Base-by-base conservation (phyloP, 257 asterid genomes). In the Lycium barbarum region DNA sequence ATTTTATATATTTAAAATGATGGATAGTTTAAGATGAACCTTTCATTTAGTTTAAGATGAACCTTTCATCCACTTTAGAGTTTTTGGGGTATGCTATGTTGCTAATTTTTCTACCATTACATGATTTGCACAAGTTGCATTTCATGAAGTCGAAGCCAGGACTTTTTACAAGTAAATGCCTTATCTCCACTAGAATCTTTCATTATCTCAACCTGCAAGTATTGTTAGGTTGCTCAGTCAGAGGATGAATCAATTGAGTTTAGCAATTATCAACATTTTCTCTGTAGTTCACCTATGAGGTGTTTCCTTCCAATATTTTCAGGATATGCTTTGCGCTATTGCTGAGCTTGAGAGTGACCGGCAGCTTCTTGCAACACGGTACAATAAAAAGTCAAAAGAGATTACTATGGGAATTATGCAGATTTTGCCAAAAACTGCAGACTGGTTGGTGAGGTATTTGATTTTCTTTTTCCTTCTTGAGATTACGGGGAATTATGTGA, bases 271-370 rank as follows among this genome's bases (percentile, higher is more conserved):
- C 58, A 82, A 22, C 79, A 82, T 58, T 35, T 81, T 59, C 14
- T 40, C 84, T 80, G 73, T 85, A 20, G 17, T 68, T 55, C 43
- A 47, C 61, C 82, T 22, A 76, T 63, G 74, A 83, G 49, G 49
- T 66, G n/a, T 81, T 26, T 26, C 55, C 74, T 58, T 51, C 85
- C 54, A 65, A 22, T 88, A 40, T 79, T 88, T 71, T 80, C 87
- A 96, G 99, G 98, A 93, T 83, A 93, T 94, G 97, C 92, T 96
- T 86, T 96, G 99, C 87, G 94, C 97, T 68, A 92, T 95, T 86
- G 98, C 99, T 61, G 96, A 93, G 87, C 97, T 96, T 82, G 97
- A 96, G 91, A 96, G 98, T 71, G 94, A 90, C 70, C 90, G 98
- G 87, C 95, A 89, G 87, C 95, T 92, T 80, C 95, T 96, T 79